Evolutionary conservation across 2,329 filamentous ascomycete species (phyloP).

Genomic region (Dothideomycetes sp.): DNA sequence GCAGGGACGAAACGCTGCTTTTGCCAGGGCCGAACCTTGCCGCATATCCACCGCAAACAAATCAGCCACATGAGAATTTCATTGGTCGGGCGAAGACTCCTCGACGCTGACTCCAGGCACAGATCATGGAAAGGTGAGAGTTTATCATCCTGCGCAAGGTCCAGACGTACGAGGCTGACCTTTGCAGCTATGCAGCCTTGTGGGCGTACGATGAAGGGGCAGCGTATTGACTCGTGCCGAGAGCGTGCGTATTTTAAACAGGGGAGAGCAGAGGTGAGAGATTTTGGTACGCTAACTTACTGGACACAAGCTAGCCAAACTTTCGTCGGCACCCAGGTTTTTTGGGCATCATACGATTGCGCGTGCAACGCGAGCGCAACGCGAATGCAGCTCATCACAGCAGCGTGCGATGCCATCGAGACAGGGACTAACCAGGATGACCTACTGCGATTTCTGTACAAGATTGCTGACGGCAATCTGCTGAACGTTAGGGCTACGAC

Average conservation of each 20-base stretch:
- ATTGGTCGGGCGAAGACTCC: too few relatives aligned
- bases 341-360: background rate
- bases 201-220: background rate
- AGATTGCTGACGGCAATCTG: slow-evolving; percentile 2
- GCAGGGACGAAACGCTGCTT: too few relatives aligned
- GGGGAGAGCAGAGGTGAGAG: background rate
- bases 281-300: background rate
- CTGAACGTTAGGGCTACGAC: slow-evolving; percentile 53
- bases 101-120: background rate
- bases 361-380: background rate
- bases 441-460: background rate
- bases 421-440: background rate
- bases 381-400: background rate
- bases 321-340: background rate
- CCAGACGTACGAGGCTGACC: background rate
- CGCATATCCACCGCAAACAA: too few relatives aligned
- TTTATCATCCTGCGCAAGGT: background rate
- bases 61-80: too few relatives aligned
- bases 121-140: background rate
- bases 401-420: too few relatives aligned
- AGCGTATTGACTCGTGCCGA: background rate
- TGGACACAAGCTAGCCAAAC: background rate
- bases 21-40: background rate
- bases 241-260: background rate
- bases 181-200: background rate